phyloP scores from a whole-genome alignment of 257 asterid species.

The Nicotiana tomentosiformis region DNA sequence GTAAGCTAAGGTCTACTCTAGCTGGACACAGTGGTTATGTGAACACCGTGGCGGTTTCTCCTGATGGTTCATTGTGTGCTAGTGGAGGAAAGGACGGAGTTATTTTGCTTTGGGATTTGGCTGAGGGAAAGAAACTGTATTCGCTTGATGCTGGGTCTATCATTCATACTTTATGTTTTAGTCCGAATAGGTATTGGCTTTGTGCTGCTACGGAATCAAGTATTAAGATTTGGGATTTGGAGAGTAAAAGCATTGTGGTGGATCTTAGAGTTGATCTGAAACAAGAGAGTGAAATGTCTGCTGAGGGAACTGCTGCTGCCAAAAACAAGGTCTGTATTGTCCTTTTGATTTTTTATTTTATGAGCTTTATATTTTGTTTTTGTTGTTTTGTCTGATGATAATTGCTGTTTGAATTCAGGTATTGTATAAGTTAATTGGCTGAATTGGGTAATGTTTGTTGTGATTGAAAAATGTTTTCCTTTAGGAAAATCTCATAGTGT shows the following conservation, averaged over 20 bases:
- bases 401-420: not conserved
- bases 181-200: conserved; percentile 19
- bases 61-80: conserved; percentile 23
- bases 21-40: conserved; percentile 24
- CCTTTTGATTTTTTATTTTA: not conserved
- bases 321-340: conserved; percentile 42
- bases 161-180: conserved; percentile 16
- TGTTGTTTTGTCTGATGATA: too few species aligned
- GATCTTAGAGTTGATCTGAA: conserved; percentile 62
- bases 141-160: conserved; percentile 9
- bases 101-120: conserved; percentile 55
- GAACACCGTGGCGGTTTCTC: conserved; percentile 21
- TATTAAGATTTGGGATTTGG: conserved; percentile 79
- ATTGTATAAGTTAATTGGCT: not conserved
- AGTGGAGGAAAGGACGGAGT: conserved; percentile 23
- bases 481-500: not conserved
- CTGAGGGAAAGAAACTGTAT: conserved; percentile 13
- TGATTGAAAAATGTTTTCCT: not conserved
- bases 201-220: conserved; percentile 39
- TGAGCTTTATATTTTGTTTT: not conserved
- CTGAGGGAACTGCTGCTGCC: conserved; percentile 31
- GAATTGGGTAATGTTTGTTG: not conserved
- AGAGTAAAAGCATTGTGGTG: conserved; percentile 44
- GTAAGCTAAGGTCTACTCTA: conserved; percentile 38
- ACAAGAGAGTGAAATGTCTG: conserved; percentile 53